These are phyloP conservation scores for Pichia sp. DNA, from an alignment of 1,139 yeast species.

Conservation along the genomic window DNA sequence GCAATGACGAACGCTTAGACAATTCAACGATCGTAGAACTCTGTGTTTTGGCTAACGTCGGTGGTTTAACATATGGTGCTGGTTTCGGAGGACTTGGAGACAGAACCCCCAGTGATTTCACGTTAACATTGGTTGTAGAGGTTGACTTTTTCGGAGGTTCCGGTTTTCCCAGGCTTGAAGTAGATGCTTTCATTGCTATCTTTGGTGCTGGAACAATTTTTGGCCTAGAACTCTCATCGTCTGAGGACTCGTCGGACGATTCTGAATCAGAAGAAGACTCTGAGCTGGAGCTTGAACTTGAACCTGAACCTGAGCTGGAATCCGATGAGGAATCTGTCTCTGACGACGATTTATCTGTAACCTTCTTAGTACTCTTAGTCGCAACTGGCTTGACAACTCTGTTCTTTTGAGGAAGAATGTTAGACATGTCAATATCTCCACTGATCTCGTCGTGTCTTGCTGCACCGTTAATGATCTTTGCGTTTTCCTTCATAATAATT, in stretches of 20 bases:
- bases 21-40: background rate
- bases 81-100: background rate
- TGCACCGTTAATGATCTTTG: constrained; percentile 9
- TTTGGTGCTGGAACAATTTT: constrained; percentile 37
- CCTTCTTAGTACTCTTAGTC: background rate
- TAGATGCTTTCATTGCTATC: background rate
- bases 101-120: background rate
- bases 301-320: constrained; percentile 7
- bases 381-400: background rate
- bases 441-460: constrained; percentile 17
- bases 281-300: constrained; percentile 5
- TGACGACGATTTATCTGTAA: background rate
- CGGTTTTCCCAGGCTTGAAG: background rate
- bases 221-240: constrained; percentile 16
- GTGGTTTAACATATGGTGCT: background rate
- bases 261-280: constrained; percentile 8
- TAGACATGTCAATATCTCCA: constrained; percentile 18
- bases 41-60: background rate
- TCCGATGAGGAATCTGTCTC: background rate
- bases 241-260: constrained; percentile 11
- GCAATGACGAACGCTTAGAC: constrained; percentile 36
- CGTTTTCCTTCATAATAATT: background rate
- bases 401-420: constrained; percentile 16
- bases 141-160: background rate
- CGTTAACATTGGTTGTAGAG: background rate